Percentiles rank a stretch among this genome's conserved stretches.
Evolutionary conservation across 257 asterid genomes (phyloP).

Genomic region (Anisodus tanguticus): DNA sequence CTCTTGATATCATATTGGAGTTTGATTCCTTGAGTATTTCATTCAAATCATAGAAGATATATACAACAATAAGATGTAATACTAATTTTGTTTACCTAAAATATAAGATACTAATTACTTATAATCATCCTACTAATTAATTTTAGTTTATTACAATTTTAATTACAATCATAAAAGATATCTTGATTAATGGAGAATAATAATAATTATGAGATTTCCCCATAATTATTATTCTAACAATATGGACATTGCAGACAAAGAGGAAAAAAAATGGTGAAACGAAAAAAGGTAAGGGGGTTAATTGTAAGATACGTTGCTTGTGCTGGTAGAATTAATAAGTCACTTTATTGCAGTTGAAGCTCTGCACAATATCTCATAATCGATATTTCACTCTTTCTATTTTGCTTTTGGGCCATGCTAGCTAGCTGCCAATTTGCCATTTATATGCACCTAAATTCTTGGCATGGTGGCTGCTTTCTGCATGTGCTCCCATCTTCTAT

Average conservation of each 20-base stretch:
- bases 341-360: constrained; percentile 24
- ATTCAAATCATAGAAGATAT: no score
- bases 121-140: no score
- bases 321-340: neutral
- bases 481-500: constrained; percentile 32
- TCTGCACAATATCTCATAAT: neutral
- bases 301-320: constrained; percentile 32
- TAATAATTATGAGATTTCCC: no score
- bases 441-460: constrained; percentile 25
- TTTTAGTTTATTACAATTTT: no score
- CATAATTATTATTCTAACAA: no score
- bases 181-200: no score
- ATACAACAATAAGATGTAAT: no score
- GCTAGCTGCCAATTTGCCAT: constrained; percentile 18
- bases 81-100: no score
- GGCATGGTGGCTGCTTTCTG: constrained; percentile 32
- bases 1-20: no score
- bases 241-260: neutral
- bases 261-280: neutral
- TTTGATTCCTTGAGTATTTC: no score
- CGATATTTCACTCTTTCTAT: neutral
- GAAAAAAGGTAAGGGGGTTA: neutral
- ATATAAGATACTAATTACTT: no score
- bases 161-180: no score
- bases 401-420: constrained; percentile 28